Evolutionary conservation across 257 asterid species (phyloP), one percentile per base, ranked within the genome.

Genomic region (Rauvolfia tetraphylla): DNA sequence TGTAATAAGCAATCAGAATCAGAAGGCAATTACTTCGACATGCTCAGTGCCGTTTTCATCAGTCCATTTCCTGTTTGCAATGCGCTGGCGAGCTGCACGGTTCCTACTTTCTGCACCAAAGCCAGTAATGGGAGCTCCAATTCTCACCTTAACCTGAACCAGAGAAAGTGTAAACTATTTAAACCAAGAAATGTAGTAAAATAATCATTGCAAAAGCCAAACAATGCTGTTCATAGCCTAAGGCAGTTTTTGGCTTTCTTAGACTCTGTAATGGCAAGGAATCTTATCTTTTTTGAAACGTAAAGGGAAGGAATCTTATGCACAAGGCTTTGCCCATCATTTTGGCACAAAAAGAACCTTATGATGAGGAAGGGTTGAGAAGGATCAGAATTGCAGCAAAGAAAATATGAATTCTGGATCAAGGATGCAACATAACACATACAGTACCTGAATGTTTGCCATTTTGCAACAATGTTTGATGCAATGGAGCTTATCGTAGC

Each of bases 41-140:
- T 93, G 99, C 82, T 93, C 98, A 75, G 85, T 87, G 7, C 96
- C 96, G 22, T 95, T 97, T 80, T 95, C 93, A 72, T 95, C 98
- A 13, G 86, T 88, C 99, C 98, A 95, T 53, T 77, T 81, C 76
- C 81, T 89, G 80, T 91, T 79, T 36, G 98, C 95, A 63, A 95
- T 83, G 68, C 96, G 96, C 81, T 93, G 98, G 72, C 99, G 98
- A 69, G 97, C 98, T 56, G 98, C 96, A 46, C 99, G 97, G 80
- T 93, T 93, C 84, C 92, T 88, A 75, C 97, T 93, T 76, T 93
- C 99, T 66, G 97, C 88, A 62, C 97, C 98, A 51, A 92, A 92
- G 54, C 97, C 96, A 10, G 95, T 92, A 68, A 92, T 83, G 44
- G 98, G 98, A 72, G 96, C 81, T 70, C 97, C 98, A 20, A 95